Percentiles rank a stretch among this genome's conserved stretches.
Evolutionary conservation across 768 basidiomycete species (phyloP).

Genomic region (Crassisporium funariophilum): DNA sequence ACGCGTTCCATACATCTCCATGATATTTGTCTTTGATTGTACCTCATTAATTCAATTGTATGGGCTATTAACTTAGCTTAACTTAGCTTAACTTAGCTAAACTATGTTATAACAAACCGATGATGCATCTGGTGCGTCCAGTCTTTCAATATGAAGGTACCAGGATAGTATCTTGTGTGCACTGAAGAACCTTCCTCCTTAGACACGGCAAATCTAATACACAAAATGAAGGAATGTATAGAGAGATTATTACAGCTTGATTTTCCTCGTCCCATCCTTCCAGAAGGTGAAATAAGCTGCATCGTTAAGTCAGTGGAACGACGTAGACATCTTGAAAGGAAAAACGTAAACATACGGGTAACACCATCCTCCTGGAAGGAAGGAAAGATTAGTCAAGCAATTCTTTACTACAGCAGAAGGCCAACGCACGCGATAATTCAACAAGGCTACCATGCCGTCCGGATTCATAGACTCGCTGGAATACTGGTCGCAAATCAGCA

Average conservation of each 20-base stretch:
- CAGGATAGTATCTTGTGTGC: no score
- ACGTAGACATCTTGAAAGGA: slow-evolving; percentile 2
- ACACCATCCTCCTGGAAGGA: slow-evolving; percentile 70
- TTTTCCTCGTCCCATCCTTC: slow-evolving; percentile 89
- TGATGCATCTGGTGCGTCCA: no score
- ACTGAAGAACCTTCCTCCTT: no score
- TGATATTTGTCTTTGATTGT: no score
- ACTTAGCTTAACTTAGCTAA: no score
- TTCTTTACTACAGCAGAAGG: background rate
- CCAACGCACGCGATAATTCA: slow-evolving; percentile 83
- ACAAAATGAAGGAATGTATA: no score
- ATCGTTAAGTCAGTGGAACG: slow-evolving; percentile 10
- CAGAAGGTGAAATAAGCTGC: slow-evolving; percentile 92
- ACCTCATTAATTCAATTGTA: no score
- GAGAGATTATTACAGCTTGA: slow-evolving; percentile 56
- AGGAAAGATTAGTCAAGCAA: background rate
- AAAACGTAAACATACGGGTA: slow-evolving; percentile 61
- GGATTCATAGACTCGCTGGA: slow-evolving; percentile 74
- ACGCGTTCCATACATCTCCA: no score
- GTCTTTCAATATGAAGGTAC: no score
- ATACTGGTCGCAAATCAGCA: slow-evolving; percentile 45
- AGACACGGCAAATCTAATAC: no score
- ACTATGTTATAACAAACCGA: no score
- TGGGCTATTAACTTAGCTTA: no score
- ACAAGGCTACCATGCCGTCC: slow-evolving; percentile 92